Conservation (phyloP, 2,329 filamentous ascomycete genomes). For the Pseudofabraea citricarpa region DNA sequence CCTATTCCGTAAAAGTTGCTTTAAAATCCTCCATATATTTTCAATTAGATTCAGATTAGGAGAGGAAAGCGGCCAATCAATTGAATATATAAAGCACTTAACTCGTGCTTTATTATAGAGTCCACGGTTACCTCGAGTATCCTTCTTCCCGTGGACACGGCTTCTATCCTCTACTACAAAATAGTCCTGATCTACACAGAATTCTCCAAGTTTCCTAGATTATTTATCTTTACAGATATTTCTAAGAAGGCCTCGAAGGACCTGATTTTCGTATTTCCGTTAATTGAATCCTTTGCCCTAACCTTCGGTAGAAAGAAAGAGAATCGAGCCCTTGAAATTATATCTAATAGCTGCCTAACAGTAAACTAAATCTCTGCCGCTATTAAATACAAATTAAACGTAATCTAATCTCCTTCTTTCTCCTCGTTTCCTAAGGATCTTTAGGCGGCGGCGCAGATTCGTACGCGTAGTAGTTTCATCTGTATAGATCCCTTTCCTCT, state of each 20-base stretch:
- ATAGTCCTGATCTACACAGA: slow-evolving; percentile 2
- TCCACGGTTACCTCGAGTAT: slow-evolving; percentile 9
- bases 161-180: slow-evolving; percentile 9
- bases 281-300: slow-evolving; percentile 15
- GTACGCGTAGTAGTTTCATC: not conserved
- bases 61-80: slow-evolving; percentile 5
- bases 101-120: slow-evolving; percentile 10
- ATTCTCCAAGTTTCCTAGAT: not conserved
- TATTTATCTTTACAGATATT: slow-evolving; percentile 6
- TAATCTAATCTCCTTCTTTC: not conserved
- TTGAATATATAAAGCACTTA: slow-evolving; percentile 8
- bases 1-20: slow-evolving; percentile 8
- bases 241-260: slow-evolving; percentile 4
- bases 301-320: slow-evolving; percentile 9
- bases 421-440: not conserved
- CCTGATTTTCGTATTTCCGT: slow-evolving; percentile 10
- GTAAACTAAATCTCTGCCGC: slow-evolving; percentile 4
- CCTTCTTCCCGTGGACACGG: slow-evolving; percentile 7
- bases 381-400: slow-evolving; percentile 2
- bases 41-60: slow-evolving; percentile 10
- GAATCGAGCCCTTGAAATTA: slow-evolving; percentile 9
- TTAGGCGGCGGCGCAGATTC: not conserved
- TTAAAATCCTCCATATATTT: slow-evolving; percentile 10
- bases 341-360: slow-evolving; percentile 11
- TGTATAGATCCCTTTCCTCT: not conserved